Base-by-base conservation (phyloP, 768 basidiomycete genomes). In the Tubosaeta sp. region DNA sequence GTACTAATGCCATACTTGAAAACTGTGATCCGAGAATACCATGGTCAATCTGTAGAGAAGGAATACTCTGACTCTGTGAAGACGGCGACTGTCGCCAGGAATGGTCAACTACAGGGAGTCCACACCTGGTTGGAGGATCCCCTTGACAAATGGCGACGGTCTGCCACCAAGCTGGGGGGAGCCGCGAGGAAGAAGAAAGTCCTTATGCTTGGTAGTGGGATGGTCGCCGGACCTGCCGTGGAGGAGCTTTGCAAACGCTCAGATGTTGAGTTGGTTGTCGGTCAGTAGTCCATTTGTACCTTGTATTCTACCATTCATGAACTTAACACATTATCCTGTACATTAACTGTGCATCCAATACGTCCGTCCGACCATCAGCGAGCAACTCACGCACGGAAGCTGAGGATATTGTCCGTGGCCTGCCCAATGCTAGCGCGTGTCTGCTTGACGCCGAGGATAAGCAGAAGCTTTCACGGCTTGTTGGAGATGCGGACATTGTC, bases 151-250 rank as follows among this genome's bases (percentile, higher is more conserved):
- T 84, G 76, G 69, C 68, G 68, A 53, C 53, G 9, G 38, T 53
- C 60, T 25, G 41, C 49, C 10, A 19, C 39, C 4, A 53, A 52
- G 43, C 19, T 29, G 16, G 38, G 54, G 48, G 34, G 53, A 13
- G 44, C 46, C 2, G 27, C 45, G 48, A 70, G 52, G 59, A 83
- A 80, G 70, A 86, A 85, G 72, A 81, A 77, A 60, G 78, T 94
- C 0, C 67, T 97, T 32, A 74, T 97, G 62, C 77, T 97, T 2
- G 95, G 95, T 8, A 92, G 89, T 50, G 95, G 95, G n/a, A 92
- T 97, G 84, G 95, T 97, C 17, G 91, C 93, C 5, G 87, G 86
- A 3, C 95, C 95, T 14, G 89, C 90, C 0, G 84, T 92, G 4
- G 81, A 88, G 47, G 80, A 87, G 61, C 76, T 97, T 45, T 79